A percentile compares a stretch with the other conserved stretches of the same genome.
Evolutionary conservation across 805 yeast species (phyloP).

Genomic region (Candida namnaoensis): DNA sequence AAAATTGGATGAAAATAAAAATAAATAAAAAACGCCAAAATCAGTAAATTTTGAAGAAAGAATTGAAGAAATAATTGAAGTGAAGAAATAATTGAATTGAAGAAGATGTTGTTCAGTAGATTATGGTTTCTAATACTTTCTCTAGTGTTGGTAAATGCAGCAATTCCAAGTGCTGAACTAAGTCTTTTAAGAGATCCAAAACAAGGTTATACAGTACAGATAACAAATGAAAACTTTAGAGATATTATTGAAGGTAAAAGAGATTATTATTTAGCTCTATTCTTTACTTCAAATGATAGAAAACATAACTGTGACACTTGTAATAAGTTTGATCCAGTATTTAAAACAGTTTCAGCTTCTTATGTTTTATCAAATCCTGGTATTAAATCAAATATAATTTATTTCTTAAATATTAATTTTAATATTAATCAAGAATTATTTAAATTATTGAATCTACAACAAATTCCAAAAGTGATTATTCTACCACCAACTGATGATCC

Average conservation of each 20-base stretch:
- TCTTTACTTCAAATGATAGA: constrained; percentile 40
- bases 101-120: too few species aligned
- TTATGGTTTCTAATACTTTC: too few species aligned
- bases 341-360: constrained; percentile 31
- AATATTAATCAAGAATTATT: constrained; percentile 31
- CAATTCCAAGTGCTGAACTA: too few species aligned
- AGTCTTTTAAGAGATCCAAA: too few species aligned
- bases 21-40: too few species aligned
- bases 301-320: constrained; percentile 42
- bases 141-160: too few species aligned
- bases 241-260: constrained; percentile 35
- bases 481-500: constrained; percentile 38
- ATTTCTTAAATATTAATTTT: constrained; percentile 45
- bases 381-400: constrained; percentile 24
- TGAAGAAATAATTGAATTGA: too few species aligned
- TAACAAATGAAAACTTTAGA: constrained; percentile 31
- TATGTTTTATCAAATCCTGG: constrained; percentile 34
- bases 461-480: constrained; percentile 63
- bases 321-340: constrained; percentile 29
- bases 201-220: constrained; percentile 25
- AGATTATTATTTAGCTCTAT: constrained; percentile 40
- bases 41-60: too few species aligned
- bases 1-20: too few species aligned
- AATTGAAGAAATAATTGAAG: too few species aligned
- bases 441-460: constrained; percentile 29